These are phyloP conservation scores for Penicillium fimorum DNA, from an alignment of 495 filamentous ascomycete species.

Conservation along the genomic window DNA sequence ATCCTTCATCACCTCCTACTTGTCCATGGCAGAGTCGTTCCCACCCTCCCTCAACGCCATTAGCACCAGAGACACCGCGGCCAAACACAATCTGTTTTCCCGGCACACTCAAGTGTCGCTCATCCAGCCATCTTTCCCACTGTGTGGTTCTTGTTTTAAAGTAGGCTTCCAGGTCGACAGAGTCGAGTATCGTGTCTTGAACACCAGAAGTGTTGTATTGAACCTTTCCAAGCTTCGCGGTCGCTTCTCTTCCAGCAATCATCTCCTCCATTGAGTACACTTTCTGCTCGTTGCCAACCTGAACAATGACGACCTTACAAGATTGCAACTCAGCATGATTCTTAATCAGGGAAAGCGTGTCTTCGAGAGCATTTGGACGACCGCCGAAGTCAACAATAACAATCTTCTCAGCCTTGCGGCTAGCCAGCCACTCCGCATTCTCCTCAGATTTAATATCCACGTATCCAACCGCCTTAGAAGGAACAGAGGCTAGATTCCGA, in stretches of 20 bases:
- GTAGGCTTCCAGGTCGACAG: constrained; percentile 31
- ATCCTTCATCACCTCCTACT: constrained; percentile 40
- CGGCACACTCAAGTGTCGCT: constrained; percentile 29
- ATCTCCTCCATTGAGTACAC: constrained; percentile 31
- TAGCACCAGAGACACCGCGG: constrained; percentile 37
- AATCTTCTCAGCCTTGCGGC: constrained; percentile 33
- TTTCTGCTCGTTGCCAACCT: constrained; percentile 44
- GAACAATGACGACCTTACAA: constrained; percentile 31
- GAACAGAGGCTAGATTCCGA: constrained; percentile 15
- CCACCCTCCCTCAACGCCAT: constrained; percentile 45
- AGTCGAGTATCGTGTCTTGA: constrained; percentile 35
- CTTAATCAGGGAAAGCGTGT: constrained; percentile 35
- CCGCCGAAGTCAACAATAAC: constrained; percentile 55
- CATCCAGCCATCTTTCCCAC: constrained; percentile 37
- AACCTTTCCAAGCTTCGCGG: constrained; percentile 22
- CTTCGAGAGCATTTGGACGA: constrained; percentile 34
- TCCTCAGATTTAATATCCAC: constrained; percentile 9
- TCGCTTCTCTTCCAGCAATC: not conserved
- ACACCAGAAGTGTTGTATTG: constrained; percentile 46
- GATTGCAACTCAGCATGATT: constrained; percentile 1
- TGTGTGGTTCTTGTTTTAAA: constrained; percentile 22
- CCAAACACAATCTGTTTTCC: constrained; percentile 42
- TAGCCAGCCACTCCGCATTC: constrained; percentile 19
- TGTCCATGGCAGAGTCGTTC: constrained; percentile 39
- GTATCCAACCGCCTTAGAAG: constrained; percentile 27